phyloP scores from a whole-genome alignment of 2,329 filamentous ascomycete species.

The Aspergillus piperis region DNA sequence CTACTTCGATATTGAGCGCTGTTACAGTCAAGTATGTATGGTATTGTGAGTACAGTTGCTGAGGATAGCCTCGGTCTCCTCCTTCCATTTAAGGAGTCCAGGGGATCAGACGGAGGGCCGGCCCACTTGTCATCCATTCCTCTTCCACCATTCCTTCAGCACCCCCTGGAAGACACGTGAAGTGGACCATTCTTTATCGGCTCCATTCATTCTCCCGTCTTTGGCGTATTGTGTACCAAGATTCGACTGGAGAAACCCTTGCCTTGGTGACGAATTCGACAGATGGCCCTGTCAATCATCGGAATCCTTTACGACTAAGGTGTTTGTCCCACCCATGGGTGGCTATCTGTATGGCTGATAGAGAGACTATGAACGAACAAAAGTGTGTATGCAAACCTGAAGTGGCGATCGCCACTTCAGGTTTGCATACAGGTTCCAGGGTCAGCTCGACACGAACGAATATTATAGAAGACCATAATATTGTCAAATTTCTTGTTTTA shows the following conservation, averaged over 20 bases:
- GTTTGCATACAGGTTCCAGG: not conserved
- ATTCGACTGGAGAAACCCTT: conserved; percentile 22
- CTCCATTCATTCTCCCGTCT: conserved; percentile 19
- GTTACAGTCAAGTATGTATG: not conserved
- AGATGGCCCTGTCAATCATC: conserved; percentile 9
- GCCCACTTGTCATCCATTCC: conserved; percentile 2
- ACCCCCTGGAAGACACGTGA: conserved; percentile 15
- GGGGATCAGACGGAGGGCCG: not conserved
- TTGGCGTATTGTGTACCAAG: conserved; percentile 22
- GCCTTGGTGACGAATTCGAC: conserved; percentile 16
- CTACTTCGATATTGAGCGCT: too few species aligned
- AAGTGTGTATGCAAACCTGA: conserved; percentile 7
- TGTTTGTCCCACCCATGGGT: conserved; percentile 2
- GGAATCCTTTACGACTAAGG: not conserved
- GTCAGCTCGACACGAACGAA: not conserved
- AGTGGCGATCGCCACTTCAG: conserved; percentile 5
- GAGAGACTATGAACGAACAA: conserved; percentile 10
- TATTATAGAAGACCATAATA: not conserved
- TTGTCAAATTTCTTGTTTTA: not conserved
- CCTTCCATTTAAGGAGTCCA: conserved; percentile 15
- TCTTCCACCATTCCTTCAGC: conserved; percentile 1
- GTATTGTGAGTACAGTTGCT: not conserved
- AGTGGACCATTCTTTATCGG: conserved; percentile 18
- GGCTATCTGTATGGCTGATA: conserved; percentile 15
- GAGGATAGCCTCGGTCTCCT: conserved; percentile 4